phyloP scores from a whole-genome alignment of 441 rosid genomes.

The Adansonia madagascariensis region DNA sequence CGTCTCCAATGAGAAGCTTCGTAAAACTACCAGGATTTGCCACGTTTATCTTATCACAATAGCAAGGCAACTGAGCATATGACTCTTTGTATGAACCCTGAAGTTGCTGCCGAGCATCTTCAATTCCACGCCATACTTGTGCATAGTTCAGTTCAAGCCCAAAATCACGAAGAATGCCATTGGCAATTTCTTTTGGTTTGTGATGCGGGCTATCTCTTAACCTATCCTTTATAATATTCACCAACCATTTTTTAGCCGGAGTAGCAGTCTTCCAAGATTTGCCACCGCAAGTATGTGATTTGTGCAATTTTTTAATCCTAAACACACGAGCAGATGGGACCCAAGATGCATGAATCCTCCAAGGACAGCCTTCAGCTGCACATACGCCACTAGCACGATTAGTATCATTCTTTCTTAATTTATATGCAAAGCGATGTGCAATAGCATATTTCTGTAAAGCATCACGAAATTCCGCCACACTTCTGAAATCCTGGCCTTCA shows the following conservation, averaged over 20 bases:
- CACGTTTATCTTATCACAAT: slow-evolving; percentile 62
- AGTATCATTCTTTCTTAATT: slow-evolving; percentile 77
- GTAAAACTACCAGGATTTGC: slow-evolving; percentile 78
- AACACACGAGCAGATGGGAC: slow-evolving; percentile 68
- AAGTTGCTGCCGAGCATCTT: slow-evolving; percentile 84
- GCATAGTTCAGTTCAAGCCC: slow-evolving; percentile 77
- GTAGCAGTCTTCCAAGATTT: slow-evolving; percentile 84
- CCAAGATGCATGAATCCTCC: slow-evolving; percentile 89
- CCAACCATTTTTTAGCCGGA: slow-evolving; percentile 86
- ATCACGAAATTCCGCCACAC: slow-evolving; percentile 81
- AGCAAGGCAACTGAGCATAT: slow-evolving; percentile 69
- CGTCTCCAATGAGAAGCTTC: slow-evolving; percentile 58
- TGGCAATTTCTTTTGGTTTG: slow-evolving; percentile 82
- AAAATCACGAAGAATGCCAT: slow-evolving; percentile 66
- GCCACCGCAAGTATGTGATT: slow-evolving; percentile 74
- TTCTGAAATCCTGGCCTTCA: slow-evolving; percentile 83
- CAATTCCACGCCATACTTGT: slow-evolving; percentile 87
- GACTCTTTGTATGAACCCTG: slow-evolving; percentile 83
- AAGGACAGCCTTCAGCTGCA: slow-evolving; percentile 70
- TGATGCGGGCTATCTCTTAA: slow-evolving; percentile 73
- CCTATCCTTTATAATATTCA: slow-evolving; percentile 78
- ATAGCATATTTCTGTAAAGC: slow-evolving; percentile 84
- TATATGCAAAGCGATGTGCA: slow-evolving; percentile 79
- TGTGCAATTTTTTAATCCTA: slow-evolving; percentile 66
- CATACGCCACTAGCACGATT: slow-evolving; percentile 81